phyloP scores from a whole-genome alignment of 75 land plant species.

The Pinus tabuliformis region DNA sequence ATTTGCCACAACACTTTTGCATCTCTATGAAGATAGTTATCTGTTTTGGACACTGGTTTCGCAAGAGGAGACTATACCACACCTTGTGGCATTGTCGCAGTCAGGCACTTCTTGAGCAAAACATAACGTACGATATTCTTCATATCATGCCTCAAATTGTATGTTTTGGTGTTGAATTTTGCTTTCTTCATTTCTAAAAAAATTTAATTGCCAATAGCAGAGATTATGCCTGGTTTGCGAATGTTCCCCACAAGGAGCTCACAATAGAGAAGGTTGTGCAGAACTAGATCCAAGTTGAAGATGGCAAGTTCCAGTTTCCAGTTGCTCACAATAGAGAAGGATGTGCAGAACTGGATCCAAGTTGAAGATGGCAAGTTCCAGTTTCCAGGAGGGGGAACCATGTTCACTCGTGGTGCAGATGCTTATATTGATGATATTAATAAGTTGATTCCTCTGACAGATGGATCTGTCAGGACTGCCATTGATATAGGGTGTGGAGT shows the following conservation, averaged over 20 bases:
- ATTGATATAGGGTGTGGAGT: slow-evolving; percentile 72
- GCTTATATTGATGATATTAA: no score
- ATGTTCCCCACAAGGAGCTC: no score
- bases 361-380: slow-evolving; percentile 52
- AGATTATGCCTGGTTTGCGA: no score
- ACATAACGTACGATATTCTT: slow-evolving; percentile 30
- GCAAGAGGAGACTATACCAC: slow-evolving; percentile 79
- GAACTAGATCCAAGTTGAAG: no score
- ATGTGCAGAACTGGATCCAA: slow-evolving; percentile 70
- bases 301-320: slow-evolving; percentile 22
- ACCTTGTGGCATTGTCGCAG: slow-evolving; percentile 65
- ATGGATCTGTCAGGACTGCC: slow-evolving; percentile 57
- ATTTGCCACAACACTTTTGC: slow-evolving; percentile 58
- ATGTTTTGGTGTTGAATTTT: no score
- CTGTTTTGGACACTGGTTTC: slow-evolving; percentile 46
- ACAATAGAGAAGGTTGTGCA: no score
- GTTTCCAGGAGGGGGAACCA: not conserved
- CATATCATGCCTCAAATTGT: no score
- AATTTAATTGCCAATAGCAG: no score
- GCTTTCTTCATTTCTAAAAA: no score
- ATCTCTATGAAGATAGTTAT: slow-evolving; percentile 47
- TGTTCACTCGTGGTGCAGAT: no score
- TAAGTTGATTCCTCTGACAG: no score
- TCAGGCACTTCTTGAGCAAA: slow-evolving; percentile 52
- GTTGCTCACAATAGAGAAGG: slow-evolving; percentile 71